Base-by-base conservation (phyloP, 495 filamentous ascomycete species). In the Aspergillus funiculosus region DNA sequence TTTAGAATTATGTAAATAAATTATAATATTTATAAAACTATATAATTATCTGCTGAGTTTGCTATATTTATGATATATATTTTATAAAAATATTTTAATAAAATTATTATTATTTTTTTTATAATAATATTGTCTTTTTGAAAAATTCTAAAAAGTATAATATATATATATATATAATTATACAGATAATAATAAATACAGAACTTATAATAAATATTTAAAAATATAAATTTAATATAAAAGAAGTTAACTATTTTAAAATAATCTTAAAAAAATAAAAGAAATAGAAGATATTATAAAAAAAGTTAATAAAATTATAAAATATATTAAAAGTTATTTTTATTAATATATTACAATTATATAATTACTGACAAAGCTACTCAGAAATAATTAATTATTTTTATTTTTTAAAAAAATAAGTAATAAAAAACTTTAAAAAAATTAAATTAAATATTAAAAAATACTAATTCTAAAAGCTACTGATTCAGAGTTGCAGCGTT, bases 21-120 rank as follows among this genome's bases (percentile, higher is more conserved):
- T 38, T 38, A 30, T 39, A 29, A 29, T 46, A 38, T 8, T 37
- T 36, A 29, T 39, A 38, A 39, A 21, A 38, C 7, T 35, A 22
- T 26, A 20, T 41, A 29, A 25, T 19, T 37, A 37, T 4, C 18
- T 21, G n/a, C 34, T 37, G 19, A 15, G n/a, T n/a, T n/a, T n/a
- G n/a, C n/a, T n/a, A 27, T 9, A 13, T 27, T 14, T 37, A 45
- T 45, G n/a, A 35, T 26, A 5, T 27, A 45, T 36, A 27, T 36
- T 15, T 19, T 36, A 42, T 21, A 35, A 46, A 13, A 39, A 31
- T 34, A 52, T 40, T 14, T 42, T 14, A 46, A 28, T 48, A 39
- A 39, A 31, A 32, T 26, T 52, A 54, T 45, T 46, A 47, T 21
- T 50, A 43, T 42, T n/a, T 43, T 35, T 45, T 40, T 42, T 42